Percentiles rank a stretch among this genome's conserved stretches.
Evolutionary conservation across 805 yeast species (phyloP).

Genomic region (Kazachstania bromeliacearum): DNA sequence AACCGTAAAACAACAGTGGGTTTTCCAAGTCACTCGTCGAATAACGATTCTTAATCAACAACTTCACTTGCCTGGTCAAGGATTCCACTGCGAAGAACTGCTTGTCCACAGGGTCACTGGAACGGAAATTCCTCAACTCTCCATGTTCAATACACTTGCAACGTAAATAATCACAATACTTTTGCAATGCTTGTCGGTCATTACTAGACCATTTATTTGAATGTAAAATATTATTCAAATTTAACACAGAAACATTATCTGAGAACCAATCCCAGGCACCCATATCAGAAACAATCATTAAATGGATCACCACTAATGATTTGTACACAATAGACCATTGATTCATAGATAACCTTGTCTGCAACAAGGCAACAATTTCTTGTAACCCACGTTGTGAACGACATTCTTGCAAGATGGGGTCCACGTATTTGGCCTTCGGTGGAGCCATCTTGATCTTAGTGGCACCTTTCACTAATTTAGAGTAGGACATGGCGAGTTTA

Average conservation of each 20-base stretch:
- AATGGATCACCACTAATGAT: slow-evolving; percentile 73
- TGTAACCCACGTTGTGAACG: slow-evolving; percentile 39
- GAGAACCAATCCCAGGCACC: slow-evolving; percentile 46
- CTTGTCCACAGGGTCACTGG: not conserved
- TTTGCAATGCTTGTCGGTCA: slow-evolving; percentile 48
- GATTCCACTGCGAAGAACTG: slow-evolving; percentile 58
- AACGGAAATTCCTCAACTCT: slow-evolving; percentile 8
- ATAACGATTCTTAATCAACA: slow-evolving; percentile 65
- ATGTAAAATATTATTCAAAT: slow-evolving; percentile 22
- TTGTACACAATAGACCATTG: slow-evolving; percentile 92
- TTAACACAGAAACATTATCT: slow-evolving; percentile 37
- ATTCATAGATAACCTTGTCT: slow-evolving; percentile 49
- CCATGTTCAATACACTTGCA: slow-evolving; percentile 62
- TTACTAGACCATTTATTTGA: slow-evolving; percentile 28
- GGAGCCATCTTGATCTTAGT: slow-evolving; percentile 82
- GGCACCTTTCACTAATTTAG: slow-evolving; percentile 70
- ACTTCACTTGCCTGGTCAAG: slow-evolving; percentile 70
- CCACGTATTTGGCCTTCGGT: slow-evolving; percentile 91
- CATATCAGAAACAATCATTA: slow-evolving; percentile 57
- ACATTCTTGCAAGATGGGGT: slow-evolving; percentile 63
- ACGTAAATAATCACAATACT: slow-evolving; percentile 65
- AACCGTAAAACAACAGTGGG: slow-evolving; percentile 68
- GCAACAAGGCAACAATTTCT: slow-evolving; percentile 57
- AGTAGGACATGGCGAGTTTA: slow-evolving; percentile 38
- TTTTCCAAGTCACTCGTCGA: slow-evolving; percentile 74